phyloP scores from a whole-genome alignment of 1,139 yeast species.

The Candida tropicalis region DNA sequence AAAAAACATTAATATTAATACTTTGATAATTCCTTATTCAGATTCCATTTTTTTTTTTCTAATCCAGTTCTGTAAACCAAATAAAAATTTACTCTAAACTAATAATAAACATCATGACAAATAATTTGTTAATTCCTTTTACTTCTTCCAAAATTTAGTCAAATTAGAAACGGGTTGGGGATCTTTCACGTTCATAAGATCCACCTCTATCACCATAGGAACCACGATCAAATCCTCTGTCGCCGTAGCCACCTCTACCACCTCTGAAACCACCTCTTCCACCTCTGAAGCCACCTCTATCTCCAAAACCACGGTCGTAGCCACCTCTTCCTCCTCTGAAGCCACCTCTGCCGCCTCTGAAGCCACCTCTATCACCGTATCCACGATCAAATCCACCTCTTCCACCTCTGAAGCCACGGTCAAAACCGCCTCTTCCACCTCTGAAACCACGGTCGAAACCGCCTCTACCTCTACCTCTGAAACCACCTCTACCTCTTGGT shows the following conservation, averaged over 20 bases:
- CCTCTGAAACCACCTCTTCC: slow-evolving; percentile 31
- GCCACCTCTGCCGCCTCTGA: slow-evolving; percentile 33
- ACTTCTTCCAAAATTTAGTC: too few species aligned
- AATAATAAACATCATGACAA: too few species aligned
- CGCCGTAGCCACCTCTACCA: slow-evolving; percentile 30
- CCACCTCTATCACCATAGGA: slow-evolving; percentile 32
- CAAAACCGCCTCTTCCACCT: slow-evolving; percentile 45
- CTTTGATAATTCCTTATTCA: too few species aligned
- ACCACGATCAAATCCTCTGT: slow-evolving; percentile 22
- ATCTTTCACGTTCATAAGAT: slow-evolving; percentile 51
- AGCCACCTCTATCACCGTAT: slow-evolving; percentile 24
- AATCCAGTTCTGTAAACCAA: too few species aligned
- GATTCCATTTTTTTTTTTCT: too few species aligned
- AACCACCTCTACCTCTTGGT: slow-evolving; percentile 55
- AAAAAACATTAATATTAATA: not conserved
- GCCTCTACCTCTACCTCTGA: slow-evolving; percentile 37
- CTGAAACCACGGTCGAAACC: slow-evolving; percentile 41
- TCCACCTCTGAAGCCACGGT: slow-evolving; percentile 34
- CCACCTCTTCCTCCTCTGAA: slow-evolving; percentile 33
- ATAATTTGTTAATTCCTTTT: not conserved
- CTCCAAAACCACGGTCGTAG: slow-evolving; percentile 39
- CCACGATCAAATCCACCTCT: slow-evolving; percentile 19
- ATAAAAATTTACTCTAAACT: too few species aligned
- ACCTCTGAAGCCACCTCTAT: slow-evolving; percentile 25
- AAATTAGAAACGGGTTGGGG: slow-evolving; percentile 45